Evolutionary conservation across 106 monocot species (phyloP).

Genomic region (Apostasia shenzhenica): DNA sequence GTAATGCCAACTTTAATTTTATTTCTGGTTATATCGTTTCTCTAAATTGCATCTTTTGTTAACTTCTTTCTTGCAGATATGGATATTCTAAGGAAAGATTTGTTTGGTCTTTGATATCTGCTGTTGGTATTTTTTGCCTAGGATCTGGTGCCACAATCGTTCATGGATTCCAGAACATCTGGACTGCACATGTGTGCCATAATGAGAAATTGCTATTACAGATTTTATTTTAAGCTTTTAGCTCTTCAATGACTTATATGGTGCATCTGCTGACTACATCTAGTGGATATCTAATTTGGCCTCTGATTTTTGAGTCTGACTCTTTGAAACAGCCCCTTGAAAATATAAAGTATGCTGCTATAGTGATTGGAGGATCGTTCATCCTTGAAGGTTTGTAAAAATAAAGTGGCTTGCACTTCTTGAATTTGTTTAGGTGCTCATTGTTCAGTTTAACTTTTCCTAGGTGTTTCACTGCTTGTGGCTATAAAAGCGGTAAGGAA

Average conservation of each 20-base stretch:
- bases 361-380: slow-evolving; percentile 98
- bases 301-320: slow-evolving; percentile 1
- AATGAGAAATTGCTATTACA: neutral
- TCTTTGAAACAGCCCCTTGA: slow-evolving; percentile 63
- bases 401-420: slow-evolving; percentile 1
- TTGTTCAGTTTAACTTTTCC: neutral
- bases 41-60: no score
- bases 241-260: neutral
- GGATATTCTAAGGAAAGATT: slow-evolving; percentile 99
- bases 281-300: neutral
- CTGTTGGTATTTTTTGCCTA: slow-evolving; percentile 97
- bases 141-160: slow-evolving; percentile 99
- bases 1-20: no score
- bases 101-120: slow-evolving; percentile 99
- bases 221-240: neutral
- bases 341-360: slow-evolving; percentile 96
- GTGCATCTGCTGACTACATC: neutral
- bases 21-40: no score
- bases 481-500: slow-evolving; percentile 98
- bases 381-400: slow-evolving; percentile 77
- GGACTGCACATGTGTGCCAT: slow-evolving; percentile 60
- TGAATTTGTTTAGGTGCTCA: neutral
- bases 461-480: slow-evolving; percentile 91
- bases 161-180: slow-evolving; percentile 91
- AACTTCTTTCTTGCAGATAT: slow-evolving; percentile 56